Evolutionary conservation across 108 stramenopile species (phyloP), one percentile per base, ranked within the genome.

Genomic region (Conticribra guillardii): DNA sequence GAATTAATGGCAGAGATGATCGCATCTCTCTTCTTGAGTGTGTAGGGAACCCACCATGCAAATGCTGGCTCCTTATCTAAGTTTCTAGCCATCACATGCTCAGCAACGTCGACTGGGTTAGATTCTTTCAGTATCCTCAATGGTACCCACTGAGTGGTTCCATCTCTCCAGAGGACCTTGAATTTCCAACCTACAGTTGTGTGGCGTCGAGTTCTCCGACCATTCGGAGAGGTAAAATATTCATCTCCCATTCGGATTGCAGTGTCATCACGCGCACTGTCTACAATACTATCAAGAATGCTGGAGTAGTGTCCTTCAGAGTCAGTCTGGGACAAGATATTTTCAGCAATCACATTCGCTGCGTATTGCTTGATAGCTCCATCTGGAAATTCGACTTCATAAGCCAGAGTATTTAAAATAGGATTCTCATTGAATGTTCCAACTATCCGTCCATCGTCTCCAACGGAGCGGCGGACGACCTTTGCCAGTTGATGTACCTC

Each of bases 281-380:
- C 75, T 18, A 67, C 15, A 3, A 74, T 57, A 5, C n/a, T 11
- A 2, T 76, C 34, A 22, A 82, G 0, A 14, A 47, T 3, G 8
- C n/a, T 14, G 28, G 22, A 41, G 27, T 56, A 15, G 19, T 73
- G 47, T 14, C 77, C 81, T 15, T 82, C 73, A 45, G 54, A 23
- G 34, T 81, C 84, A 18, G 27, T 50, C 26, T 80, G 61, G 2
- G 23, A 23, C 14, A 68, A 47, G 0, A 86, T 41, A 49, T 83
- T 75, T 46, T 79, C 75, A 17, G 88, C 85, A 24, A 89, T 79
- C 1, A 81, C 44, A 54, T 89, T 89, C 18, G 79, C 84, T 15
- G 83, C 55, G 34, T 74, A 58, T 19, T 56, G 18, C 30, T 74
- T 27, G 1, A 57, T 24, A 2, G 17, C 50, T 3, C 73, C 73